phyloP scores from a whole-genome alignment of 2,329 filamentous ascomycete species.

The Penicillium crustosum region DNA sequence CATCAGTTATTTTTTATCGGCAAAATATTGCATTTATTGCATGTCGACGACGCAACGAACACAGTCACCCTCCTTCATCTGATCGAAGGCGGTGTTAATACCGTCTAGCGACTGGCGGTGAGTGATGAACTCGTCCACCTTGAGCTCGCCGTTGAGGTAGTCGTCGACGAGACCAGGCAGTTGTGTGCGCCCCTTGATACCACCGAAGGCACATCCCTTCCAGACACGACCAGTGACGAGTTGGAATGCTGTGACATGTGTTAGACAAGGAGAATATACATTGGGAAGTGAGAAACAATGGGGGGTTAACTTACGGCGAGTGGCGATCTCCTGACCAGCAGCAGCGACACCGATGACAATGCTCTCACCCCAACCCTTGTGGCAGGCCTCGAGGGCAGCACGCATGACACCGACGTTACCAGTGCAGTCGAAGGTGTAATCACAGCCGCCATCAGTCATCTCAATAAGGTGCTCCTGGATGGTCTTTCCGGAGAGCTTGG shows the following conservation, averaged over 20 bases:
- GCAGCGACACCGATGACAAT: slow-evolving; percentile 98
- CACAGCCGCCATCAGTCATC: slow-evolving; percentile 96
- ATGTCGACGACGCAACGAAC: slow-evolving; percentile 88
- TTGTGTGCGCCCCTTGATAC: slow-evolving; percentile 95
- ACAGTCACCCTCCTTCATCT: slow-evolving; percentile 96
- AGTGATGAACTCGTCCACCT: slow-evolving; percentile 99
- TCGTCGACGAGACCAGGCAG: slow-evolving; percentile 82
- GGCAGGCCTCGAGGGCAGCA: slow-evolving; percentile 91
- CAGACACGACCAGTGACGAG: slow-evolving; percentile 96
- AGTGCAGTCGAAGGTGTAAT: slow-evolving; percentile 99
- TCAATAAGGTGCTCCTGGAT: slow-evolving; percentile 92
- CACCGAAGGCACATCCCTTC: slow-evolving; percentile 97
- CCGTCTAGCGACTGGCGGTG: slow-evolving; percentile 79
- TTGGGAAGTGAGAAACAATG: slow-evolving; percentile 5
- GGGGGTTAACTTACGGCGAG: slow-evolving; percentile 68
- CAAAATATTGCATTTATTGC: slow-evolving; percentile 29
- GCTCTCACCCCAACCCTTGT: slow-evolving; percentile 98
- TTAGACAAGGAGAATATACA: slow-evolving; percentile 12
- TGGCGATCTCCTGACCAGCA: slow-evolving; percentile 92
- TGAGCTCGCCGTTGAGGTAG: slow-evolving; percentile 85
- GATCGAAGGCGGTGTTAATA: slow-evolving; percentile 87
- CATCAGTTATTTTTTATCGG: slow-evolving; percentile 22
- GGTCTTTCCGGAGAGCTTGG: slow-evolving; percentile 69
- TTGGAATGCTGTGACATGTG: slow-evolving; percentile 76
- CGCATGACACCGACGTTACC: slow-evolving; percentile 97